phyloP scores from a whole-genome alignment of 768 basidiomycete species.

The Tulasnella sp. region DNA sequence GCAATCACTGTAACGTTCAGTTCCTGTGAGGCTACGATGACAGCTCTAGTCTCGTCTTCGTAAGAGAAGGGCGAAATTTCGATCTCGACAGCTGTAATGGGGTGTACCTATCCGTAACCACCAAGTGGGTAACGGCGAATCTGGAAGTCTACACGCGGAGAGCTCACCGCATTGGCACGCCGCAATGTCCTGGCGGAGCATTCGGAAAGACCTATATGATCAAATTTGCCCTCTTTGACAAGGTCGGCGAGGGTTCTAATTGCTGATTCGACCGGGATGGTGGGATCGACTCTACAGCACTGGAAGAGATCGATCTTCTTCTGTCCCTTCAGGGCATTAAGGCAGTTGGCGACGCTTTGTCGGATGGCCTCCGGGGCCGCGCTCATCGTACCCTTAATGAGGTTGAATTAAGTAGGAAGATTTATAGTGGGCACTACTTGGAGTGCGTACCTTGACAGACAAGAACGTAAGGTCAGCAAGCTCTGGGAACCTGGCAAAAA shows the following conservation, averaged over 20 bases:
- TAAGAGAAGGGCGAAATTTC: conserved; percentile 63
- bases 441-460: conserved; percentile 45
- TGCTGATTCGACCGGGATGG: conserved; percentile 45
- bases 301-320: conserved; percentile 56
- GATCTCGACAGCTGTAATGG: conserved; percentile 59
- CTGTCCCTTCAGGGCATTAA: conserved; percentile 3
- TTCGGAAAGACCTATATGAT: conserved; percentile 27
- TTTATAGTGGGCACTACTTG: background rate
- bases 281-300: conserved; percentile 46
- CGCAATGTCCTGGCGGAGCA: background rate
- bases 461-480: conserved; percentile 47
- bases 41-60: conserved; percentile 50
- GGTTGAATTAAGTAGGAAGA: background rate
- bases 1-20: conserved; percentile 55
- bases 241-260: conserved; percentile 39
- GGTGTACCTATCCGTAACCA: conserved; percentile 53
- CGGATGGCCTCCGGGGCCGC: conserved; percentile 2
- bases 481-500: conserved; percentile 47
- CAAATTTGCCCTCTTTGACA: conserved; percentile 50
- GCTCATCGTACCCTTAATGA: background rate
- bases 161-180: conserved; percentile 41
- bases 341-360: conserved; percentile 1
- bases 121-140: background rate
- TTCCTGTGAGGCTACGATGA: conserved; percentile 52
- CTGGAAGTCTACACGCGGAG: background rate